A percentile compares a stretch with the other conserved stretches of the same genome.
Conservation (phyloP, 116 monocot species). For the Iris pallida region DNA sequence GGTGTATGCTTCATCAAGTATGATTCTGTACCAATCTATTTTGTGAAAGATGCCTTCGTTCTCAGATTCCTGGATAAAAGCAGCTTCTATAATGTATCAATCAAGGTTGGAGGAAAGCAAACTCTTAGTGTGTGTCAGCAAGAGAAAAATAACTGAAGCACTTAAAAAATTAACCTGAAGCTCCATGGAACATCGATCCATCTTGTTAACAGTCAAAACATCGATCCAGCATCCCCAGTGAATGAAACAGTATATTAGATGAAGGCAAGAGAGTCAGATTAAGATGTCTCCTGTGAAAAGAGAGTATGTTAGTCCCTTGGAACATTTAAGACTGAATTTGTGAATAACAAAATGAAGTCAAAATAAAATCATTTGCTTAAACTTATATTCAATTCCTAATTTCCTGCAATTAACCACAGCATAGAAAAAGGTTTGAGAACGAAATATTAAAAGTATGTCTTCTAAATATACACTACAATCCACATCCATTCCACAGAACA, state of each 20-base stretch:
- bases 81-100: not conserved
- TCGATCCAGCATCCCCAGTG: constrained; percentile 72
- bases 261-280: constrained; percentile 71
- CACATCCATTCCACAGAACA: not conserved
- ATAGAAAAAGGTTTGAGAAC: not conserved
- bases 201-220: too few relatives aligned
- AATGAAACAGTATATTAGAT: constrained; percentile 68
- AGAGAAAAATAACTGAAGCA: constrained; percentile 1
- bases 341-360: not conserved
- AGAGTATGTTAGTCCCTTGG: not conserved
- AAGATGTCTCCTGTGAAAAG: constrained; percentile 49
- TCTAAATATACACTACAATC: not conserved
- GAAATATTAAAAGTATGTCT: not conserved
- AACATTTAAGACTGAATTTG: not conserved
- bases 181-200: too few relatives aligned
- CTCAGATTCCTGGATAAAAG: constrained; percentile 26
- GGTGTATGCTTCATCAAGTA: constrained; percentile 85
- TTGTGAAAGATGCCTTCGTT: constrained; percentile 61
- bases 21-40: constrained; percentile 76
- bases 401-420: not conserved
- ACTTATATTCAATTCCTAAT: not conserved
- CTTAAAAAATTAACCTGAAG: too few relatives aligned
- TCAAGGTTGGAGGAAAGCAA: too few relatives aligned
- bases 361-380: not conserved
- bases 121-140: too few relatives aligned